phyloP scores from a whole-genome alignment of 129 eudicot genomes.

The Heracleum sosnowskyi region DNA sequence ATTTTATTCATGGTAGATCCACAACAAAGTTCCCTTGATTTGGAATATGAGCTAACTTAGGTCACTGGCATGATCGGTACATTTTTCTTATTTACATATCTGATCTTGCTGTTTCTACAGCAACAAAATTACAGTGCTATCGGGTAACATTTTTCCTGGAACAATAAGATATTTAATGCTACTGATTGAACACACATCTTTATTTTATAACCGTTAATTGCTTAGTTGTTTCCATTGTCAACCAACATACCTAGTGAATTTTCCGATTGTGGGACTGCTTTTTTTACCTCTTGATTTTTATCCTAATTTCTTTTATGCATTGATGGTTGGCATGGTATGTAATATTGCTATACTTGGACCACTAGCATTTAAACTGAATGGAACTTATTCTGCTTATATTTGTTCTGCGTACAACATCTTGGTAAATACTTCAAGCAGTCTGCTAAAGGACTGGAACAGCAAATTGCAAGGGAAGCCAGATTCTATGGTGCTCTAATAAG shows the following conservation, averaged over 20 bases:
- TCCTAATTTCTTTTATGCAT: neutral
- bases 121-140: slow-evolving; percentile 85
- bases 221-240: neutral
- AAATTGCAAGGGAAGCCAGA: slow-evolving; percentile 87
- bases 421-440: slow-evolving; percentile 95
- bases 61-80: neutral
- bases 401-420: slow-evolving; percentile 45
- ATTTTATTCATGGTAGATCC: neutral
- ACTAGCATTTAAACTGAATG: neutral
- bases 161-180: neutral
- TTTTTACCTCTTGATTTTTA: neutral
- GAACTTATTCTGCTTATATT: neutral
- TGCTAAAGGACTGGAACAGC: slow-evolving; percentile 83
- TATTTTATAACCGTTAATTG: neutral
- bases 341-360: neutral
- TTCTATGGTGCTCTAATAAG: slow-evolving; percentile 95
- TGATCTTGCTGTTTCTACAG: slow-evolving; percentile 89
- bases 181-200: neutral
- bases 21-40: neutral
- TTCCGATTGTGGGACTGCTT: neutral
- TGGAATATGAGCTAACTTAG: neutral
- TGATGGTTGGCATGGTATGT: neutral
- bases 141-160: slow-evolving; percentile 35
- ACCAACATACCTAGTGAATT: neutral
- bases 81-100: no score